Evolutionary conservation across 1,284 basidiomycete species (phyloP), one percentile per base, ranked within the genome.

Genomic region (Fomitopsis pinicola): DNA sequence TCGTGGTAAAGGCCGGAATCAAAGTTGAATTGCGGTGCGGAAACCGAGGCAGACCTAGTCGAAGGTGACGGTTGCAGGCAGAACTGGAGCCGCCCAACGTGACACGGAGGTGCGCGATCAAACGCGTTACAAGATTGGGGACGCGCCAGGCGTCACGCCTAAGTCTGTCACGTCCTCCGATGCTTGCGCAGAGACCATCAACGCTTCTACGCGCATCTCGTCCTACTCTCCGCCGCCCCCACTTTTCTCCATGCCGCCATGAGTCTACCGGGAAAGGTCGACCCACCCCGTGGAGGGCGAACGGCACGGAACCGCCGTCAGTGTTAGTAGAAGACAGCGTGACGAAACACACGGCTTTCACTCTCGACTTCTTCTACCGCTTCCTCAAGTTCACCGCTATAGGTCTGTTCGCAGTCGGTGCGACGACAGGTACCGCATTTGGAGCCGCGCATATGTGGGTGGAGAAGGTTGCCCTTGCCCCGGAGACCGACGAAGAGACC

Each of bases 371-470:
- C 62, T 76, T 80, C 67, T 61, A 70, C 44, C 78, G 81, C 19
- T 73, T 81, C 60, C 26, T 73, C 63, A 79, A 77, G 65, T 76
- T 73, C 57, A 72, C 79, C 9, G 61, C 78, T 33, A 65, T 82
- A 10, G 73, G 77, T 5, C 61, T 76, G 10, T 65, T 80, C 1
- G 73, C 74, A 10, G 69, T 84, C 3, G 76, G 77, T 5, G 64
- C 77, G 28, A 75, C 77, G 5, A 75, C 78, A 14, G 69, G 75
- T 53, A 73, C 78, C 1, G 77, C 75, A 3, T 87, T 84, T 63
- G 87, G 89, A 67, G 85, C 78, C 2, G 73, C 82, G 0, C 92
- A 94, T 68, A 67, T 84, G 53, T 94, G 85, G 79, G 84, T 92
- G 42, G 92, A 94, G 73, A 77, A 83, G 42, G 75, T 83, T 28